Evolutionary conservation across 208 protist genomes (phyloP).

Genomic region (Porcisia hertigi): DNA sequence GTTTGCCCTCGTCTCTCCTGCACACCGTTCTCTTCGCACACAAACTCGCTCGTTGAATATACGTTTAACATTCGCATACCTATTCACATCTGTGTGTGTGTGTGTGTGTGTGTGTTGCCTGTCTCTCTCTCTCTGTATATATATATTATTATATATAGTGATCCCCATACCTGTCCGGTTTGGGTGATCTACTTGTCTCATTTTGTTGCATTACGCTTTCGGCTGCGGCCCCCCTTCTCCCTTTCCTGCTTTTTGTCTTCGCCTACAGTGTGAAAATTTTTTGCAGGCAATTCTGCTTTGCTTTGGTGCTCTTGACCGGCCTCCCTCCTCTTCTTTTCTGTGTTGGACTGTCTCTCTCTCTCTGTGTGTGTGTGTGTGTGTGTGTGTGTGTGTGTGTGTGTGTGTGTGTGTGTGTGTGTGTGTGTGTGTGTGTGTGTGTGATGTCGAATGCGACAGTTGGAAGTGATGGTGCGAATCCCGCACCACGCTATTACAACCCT

Average conservation of each 20-base stretch:
- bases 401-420: neutral
- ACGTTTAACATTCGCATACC: neutral
- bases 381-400: neutral
- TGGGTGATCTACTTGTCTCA: no score
- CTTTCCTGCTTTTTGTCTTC: no score
- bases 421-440: neutral
- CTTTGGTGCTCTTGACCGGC: no score
- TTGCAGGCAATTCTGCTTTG: no score
- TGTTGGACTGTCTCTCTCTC: neutral
- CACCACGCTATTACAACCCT: slow-evolving; percentile 36
- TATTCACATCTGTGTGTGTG: neutral
- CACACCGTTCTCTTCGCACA: neutral
- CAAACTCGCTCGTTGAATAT: neutral
- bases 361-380: neutral
- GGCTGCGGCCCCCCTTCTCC: no score
- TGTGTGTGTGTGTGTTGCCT: no score
- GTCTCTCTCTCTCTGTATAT: neutral
- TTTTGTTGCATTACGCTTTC: no score
- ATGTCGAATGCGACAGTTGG: neutral
- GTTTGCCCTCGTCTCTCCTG: neutral
- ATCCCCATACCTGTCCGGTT: no score
- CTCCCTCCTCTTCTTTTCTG: no score
- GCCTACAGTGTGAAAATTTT: no score
- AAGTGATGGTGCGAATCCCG: neutral
- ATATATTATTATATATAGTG: no score